Conservation (phyloP, 495 filamentous ascomycete genomes). For the Penicillium goetzii region DNA sequence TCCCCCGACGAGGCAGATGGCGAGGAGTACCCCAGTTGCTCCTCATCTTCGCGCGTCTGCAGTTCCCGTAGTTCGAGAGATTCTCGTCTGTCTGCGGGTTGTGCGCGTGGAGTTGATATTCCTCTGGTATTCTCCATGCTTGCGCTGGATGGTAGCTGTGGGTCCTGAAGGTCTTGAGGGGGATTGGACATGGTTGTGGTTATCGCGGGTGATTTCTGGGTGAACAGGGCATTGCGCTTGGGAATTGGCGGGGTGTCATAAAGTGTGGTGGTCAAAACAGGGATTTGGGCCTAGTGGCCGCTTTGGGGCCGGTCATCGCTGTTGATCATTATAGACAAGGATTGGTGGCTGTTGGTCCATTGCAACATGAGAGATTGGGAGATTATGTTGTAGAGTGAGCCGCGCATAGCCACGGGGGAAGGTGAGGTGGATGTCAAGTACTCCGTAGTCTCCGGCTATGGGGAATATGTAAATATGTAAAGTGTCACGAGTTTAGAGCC, state of each 20-base stretch:
- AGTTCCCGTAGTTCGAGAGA: background rate
- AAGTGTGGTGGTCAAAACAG: background rate
- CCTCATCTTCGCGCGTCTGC: background rate
- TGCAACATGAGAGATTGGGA: background rate
- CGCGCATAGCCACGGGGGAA: background rate
- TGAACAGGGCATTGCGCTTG: background rate
- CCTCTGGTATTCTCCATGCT: background rate
- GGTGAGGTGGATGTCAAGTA: background rate
- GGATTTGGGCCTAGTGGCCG: background rate
- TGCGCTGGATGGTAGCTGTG: background rate
- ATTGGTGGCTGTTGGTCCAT: too few species aligned
- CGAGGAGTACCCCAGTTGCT: background rate
- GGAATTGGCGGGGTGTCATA: background rate
- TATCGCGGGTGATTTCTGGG: background rate
- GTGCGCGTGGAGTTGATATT: background rate
- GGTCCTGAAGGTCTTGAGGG: background rate
- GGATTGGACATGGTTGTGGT: background rate
- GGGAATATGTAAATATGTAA: background rate
- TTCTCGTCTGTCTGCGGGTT: background rate
- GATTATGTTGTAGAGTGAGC: background rate
- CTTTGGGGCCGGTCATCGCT: background rate
- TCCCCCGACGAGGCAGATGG: slow-evolving; percentile 13
- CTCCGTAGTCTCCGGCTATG: too few species aligned
- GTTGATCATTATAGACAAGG: background rate
- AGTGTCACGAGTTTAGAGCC: background rate